Base-by-base conservation (phyloP, 345 rosid species). In the Boechera retrofracta region DNA sequence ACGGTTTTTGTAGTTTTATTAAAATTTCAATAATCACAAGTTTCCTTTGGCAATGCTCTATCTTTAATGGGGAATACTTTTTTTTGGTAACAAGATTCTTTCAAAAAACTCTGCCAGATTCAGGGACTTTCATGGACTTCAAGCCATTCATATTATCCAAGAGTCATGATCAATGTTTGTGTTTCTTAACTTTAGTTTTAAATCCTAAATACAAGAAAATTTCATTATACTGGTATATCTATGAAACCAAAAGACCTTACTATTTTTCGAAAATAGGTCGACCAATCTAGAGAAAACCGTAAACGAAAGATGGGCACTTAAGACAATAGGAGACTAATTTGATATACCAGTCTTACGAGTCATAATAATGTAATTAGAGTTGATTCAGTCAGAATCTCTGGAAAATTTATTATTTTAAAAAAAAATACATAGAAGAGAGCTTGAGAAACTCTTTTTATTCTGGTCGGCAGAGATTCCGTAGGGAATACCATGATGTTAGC, bases 381-480 rank as follows among this genome's bases (percentile, higher is more conserved):
- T 36, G 33, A 52, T 51, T 7, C 12, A 47, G 31, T 31, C 49
- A 36, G 21, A 42, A 63, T 13, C 29, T 16, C 16, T 16, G 16
- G 16, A 16, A 16, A 16, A 16, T 16, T 16, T 16, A 16, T 16
- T 16, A 16, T 16, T 16, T 16, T 16, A 0, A 16, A 16, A 16
- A 16, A 16, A 16, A 16, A 16, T 16, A 16, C 16, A 16, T 16
- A 16, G 16, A 16, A 18, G n/a, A 16, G 18, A 24, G 35, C 49
- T 39, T 24, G 28, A n/a, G 16, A 38, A 18, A 61, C 45, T 10
- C 54, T 45, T 47, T 45, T 45, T 13, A 32, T 49, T 60, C 18
- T 41, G 77, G 77, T 56, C 35, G 55, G 64, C 36, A 53, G 24
- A 64, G 64, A 64, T 64, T 74, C 48, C 44, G 54, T 63, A 41